These are phyloP conservation scores for Xerocomellus amylosporus DNA, from an alignment of 768 basidiomycete species.

Conservation along the genomic window DNA sequence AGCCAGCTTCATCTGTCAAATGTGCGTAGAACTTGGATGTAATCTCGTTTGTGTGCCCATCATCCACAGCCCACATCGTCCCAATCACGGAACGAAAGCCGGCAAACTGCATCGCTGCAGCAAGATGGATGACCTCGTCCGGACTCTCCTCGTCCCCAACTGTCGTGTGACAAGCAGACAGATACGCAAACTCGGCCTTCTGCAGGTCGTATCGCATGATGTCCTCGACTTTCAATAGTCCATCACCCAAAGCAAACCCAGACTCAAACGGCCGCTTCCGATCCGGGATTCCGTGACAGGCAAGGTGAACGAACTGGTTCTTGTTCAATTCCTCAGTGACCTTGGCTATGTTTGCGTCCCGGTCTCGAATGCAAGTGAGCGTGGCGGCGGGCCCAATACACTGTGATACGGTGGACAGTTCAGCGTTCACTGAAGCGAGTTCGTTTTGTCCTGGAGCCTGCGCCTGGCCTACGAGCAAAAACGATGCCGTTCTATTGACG, in stretches of 20 bases:
- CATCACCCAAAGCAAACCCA: conserved; percentile 1
- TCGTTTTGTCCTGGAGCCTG: not conserved
- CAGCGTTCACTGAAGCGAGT: not conserved
- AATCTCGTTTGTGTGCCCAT: not conserved
- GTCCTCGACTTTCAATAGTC: not conserved
- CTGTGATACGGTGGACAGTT: not conserved
- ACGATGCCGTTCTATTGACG: not conserved
- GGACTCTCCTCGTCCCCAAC: not conserved
- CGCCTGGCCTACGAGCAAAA: conserved; percentile 6
- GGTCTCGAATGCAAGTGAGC: not conserved
- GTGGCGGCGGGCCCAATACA: not conserved
- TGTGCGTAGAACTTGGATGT: conserved; percentile 1
- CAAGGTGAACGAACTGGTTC: conserved; percentile 8
- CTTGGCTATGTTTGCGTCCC: not conserved
- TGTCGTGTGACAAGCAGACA: conserved; percentile 25
- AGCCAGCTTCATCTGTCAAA: not conserved
- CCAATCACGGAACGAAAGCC: conserved; percentile 10
- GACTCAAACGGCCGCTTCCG: conserved; percentile 14
- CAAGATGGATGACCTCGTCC: conserved; percentile 2
- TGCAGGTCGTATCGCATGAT: conserved; percentile 7
- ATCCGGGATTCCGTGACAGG: conserved; percentile 22
- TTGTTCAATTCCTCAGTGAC: not conserved
- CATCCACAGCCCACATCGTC: conserved; percentile 16
- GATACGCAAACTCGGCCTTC: conserved; percentile 10
- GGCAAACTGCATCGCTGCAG: conserved; percentile 1